These are phyloP conservation scores for Lachancea thermotolerans DNA, from an alignment of 805 yeast species.

Conservation along the genomic window DNA sequence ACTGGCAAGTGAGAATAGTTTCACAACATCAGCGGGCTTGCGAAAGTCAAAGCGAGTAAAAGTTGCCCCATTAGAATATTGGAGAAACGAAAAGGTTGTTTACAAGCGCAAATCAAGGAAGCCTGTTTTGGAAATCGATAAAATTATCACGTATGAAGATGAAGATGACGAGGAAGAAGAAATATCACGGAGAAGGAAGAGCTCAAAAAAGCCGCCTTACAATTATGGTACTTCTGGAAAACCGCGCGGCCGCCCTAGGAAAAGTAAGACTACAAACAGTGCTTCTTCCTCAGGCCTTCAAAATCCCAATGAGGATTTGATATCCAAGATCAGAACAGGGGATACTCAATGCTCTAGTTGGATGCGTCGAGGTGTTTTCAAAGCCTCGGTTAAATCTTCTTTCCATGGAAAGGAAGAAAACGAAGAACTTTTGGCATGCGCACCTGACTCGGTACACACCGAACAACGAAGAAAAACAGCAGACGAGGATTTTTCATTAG, in stretches of 20 bases:
- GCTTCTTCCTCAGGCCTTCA: not conserved
- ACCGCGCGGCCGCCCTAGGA: constrained; percentile 28
- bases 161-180: constrained; percentile 26
- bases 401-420: constrained; percentile 16
- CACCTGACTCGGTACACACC: constrained; percentile 47
- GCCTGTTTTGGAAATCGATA: constrained; percentile 50
- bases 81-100: constrained; percentile 76
- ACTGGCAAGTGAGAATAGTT: constrained; percentile 14
- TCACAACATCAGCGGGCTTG: constrained; percentile 30
- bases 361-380: constrained; percentile 26
- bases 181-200: constrained; percentile 7
- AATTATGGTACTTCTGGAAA: constrained; percentile 21
- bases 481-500: constrained; percentile 52
- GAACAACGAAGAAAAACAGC: constrained; percentile 35
- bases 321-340: constrained; percentile 21
- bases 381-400: constrained; percentile 26
- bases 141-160: constrained; percentile 42
- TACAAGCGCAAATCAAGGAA: constrained; percentile 39
- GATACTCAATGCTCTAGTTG: constrained; percentile 21
- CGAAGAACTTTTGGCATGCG: constrained; percentile 48
- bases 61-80: constrained; percentile 68
- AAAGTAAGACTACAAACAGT: constrained; percentile 9
- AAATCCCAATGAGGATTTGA: constrained; percentile 18
- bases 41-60: constrained; percentile 62
- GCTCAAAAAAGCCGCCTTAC: constrained; percentile 16